Conservation (phyloP, 768 basidiomycete species). For the Brasilioporus rufonigricans region DNA sequence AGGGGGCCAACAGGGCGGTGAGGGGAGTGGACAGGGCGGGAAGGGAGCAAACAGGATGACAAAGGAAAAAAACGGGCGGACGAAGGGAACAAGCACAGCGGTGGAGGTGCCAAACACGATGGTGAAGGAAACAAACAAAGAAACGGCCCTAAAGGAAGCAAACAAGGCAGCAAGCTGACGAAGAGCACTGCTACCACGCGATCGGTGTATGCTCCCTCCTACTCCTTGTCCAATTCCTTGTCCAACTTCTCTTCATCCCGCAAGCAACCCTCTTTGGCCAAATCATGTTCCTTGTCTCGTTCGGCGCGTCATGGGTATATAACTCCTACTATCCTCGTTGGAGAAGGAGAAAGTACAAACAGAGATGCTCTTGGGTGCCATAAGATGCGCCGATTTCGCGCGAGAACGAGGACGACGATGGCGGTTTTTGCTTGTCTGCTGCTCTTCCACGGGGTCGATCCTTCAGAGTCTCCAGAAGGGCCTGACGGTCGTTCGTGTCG, state of each 20-base stretch:
- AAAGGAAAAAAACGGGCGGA: no score
- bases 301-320: constrained; percentile 34
- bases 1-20: no score
- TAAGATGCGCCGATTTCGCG: constrained; percentile 2
- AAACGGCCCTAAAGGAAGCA: no score
- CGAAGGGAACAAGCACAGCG: no score
- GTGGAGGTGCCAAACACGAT: no score
- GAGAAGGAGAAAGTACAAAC: constrained; percentile 30
- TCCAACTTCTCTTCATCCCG: constrained; percentile 34
- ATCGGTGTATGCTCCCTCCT: constrained; percentile 27
- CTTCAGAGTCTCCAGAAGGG: no score
- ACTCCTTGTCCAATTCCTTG: constrained; percentile 28
- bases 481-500: constrained; percentile 1
- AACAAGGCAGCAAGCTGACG: no score
- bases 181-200: background rate
- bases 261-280: constrained; percentile 35
- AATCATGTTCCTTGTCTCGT: constrained; percentile 30
- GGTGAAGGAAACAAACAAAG: no score
- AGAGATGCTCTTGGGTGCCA: constrained; percentile 12
- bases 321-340: constrained; percentile 14
- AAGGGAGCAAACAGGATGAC: no score
- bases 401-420: constrained; percentile 19
- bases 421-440: constrained; percentile 22
- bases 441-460: constrained; percentile 17
- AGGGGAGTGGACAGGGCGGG: no score